A percentile compares a stretch with the other conserved stretches of the same genome.
phyloP scores from a whole-genome alignment of 805 yeast genomes.

The Teunomyces funiuensis region DNA sequence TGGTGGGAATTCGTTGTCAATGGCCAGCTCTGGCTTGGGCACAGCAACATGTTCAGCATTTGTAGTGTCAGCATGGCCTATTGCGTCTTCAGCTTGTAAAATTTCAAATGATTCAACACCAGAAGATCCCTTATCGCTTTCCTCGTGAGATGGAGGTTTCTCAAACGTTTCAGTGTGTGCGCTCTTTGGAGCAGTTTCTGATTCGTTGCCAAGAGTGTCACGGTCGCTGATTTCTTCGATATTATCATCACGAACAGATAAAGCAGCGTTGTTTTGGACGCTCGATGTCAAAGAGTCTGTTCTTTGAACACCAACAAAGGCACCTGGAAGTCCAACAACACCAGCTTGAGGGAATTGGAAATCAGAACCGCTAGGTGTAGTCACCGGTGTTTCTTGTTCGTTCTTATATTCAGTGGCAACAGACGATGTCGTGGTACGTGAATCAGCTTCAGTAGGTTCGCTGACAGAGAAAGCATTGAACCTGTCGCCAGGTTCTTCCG shows the following conservation, averaged over 20 bases:
- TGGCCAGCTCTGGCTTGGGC: slow-evolving; percentile 7
- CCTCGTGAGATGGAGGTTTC: slow-evolving; percentile 12
- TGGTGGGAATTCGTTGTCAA: slow-evolving; percentile 60
- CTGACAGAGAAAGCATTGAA: slow-evolving; percentile 37
- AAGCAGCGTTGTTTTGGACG: slow-evolving; percentile 88
- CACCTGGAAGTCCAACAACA: slow-evolving; percentile 45
- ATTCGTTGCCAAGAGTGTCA: slow-evolving; percentile 34
- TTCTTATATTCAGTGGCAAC: slow-evolving; percentile 28
- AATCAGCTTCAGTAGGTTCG: slow-evolving; percentile 14
- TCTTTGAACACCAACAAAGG: slow-evolving; percentile 48
- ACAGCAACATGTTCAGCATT: background rate
- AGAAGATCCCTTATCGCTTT: slow-evolving; percentile 41
- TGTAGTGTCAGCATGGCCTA: slow-evolving; percentile 14
- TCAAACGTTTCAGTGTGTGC: slow-evolving; percentile 6
- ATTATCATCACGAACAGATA: slow-evolving; percentile 79
- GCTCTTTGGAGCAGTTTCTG: slow-evolving; percentile 20
- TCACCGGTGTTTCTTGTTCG: slow-evolving; percentile 46
- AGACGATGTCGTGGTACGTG: slow-evolving; percentile 36
- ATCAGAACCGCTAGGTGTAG: slow-evolving; percentile 50
- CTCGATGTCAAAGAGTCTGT: slow-evolving; percentile 86
- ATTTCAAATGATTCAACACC: slow-evolving; percentile 56
- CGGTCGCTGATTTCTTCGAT: slow-evolving; percentile 45
- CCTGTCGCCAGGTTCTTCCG: slow-evolving; percentile 13
- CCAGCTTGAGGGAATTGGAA: slow-evolving; percentile 39
- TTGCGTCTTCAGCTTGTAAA: slow-evolving; percentile 51